Evolutionary conservation across 2,329 filamentous ascomycete genomes (phyloP).

Genomic region (Trichoderma sp.): DNA sequence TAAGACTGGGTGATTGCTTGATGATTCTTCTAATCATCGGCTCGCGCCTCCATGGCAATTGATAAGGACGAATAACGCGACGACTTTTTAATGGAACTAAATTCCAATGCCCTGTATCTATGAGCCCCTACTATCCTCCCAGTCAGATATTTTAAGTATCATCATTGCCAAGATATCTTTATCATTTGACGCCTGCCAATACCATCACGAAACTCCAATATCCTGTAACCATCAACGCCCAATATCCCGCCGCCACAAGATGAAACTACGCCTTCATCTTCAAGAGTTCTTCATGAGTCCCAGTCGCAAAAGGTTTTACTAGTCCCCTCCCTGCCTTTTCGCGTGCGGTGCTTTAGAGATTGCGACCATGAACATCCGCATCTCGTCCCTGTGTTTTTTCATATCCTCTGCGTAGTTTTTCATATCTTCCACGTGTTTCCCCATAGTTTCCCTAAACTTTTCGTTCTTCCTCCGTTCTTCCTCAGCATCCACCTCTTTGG

Average conservation of each 20-base stretch:
- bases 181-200: not conserved
- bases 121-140: no score
- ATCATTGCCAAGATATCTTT: not conserved
- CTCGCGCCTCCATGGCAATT: no score
- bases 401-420: no score
- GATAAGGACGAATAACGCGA: no score
- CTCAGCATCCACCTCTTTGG: fast-evolving
- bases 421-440: not conserved
- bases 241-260: no score
- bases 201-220: not conserved
- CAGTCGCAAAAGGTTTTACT: not conserved
- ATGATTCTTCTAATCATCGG: no score
- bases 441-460: not conserved
- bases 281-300: not conserved
- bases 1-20: no score
- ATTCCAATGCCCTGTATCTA: no score
- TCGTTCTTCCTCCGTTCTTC: not conserved
- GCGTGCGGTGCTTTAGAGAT: not conserved
- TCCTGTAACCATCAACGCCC: no score
- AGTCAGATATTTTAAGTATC: no score
- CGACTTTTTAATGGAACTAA: no score
- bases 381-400: not conserved
- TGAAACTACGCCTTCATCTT: no score
- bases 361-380: not conserved
- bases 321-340: not conserved